Evolutionary conservation across 139 green algal genomes (phyloP).

Genomic region (Volvox reticuliferus): DNA sequence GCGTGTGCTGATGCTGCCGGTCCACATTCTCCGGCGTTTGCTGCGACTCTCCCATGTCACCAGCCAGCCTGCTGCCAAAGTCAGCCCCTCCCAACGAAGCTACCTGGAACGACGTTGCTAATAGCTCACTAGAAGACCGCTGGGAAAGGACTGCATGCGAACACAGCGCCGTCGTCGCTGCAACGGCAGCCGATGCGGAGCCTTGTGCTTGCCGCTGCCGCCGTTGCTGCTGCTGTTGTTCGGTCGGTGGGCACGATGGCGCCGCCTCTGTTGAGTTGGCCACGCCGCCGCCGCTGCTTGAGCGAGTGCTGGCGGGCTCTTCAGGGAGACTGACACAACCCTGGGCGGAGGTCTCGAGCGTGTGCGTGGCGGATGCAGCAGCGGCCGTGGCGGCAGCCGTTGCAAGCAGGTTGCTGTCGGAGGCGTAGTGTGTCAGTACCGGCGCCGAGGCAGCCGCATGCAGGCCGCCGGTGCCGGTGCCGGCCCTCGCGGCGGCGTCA

Average conservation of each 20-base stretch:
- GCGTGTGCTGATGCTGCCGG: background rate
- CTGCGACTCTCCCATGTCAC: background rate
- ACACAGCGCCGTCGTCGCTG: background rate
- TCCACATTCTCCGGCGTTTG: background rate
- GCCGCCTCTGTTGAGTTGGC: background rate
- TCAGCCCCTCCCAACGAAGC: background rate
- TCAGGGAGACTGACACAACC: background rate
- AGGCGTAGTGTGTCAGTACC: conserved; percentile 17
- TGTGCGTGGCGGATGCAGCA: background rate
- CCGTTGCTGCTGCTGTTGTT: background rate
- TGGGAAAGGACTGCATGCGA: background rate
- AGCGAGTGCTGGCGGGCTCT: conserved; percentile 3
- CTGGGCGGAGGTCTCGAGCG: background rate
- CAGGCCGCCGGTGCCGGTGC: background rate
- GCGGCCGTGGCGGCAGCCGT: background rate
- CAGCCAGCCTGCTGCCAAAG: background rate
- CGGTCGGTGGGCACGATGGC: background rate
- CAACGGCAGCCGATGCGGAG: background rate
- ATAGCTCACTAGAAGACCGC: background rate
- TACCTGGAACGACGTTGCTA: background rate
- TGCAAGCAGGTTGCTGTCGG: background rate
- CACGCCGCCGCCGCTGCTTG: conserved; percentile 22
- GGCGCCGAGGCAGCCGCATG: conserved; percentile 42
- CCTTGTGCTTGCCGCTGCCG: background rate
- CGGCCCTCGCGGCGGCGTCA: background rate